Evolutionary conservation across 1,284 basidiomycete species (phyloP).

Genomic region (Lentinus polychrous): DNA sequence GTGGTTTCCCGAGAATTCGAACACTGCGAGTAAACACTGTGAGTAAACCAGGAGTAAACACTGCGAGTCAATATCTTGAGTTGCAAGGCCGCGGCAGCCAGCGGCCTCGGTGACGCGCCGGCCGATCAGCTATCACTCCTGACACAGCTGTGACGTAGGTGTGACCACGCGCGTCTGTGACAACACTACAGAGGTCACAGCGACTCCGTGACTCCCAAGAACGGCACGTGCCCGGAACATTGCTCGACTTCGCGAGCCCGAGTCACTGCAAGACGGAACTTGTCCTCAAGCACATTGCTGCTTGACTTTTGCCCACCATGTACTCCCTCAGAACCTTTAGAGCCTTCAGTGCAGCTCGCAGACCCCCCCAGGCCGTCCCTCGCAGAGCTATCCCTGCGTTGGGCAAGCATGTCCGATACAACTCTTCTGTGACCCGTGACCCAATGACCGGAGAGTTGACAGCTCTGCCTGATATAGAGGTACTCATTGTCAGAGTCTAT

Average conservation of each 20-base stretch:
- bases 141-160: too few species aligned
- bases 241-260: too few species aligned
- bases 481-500: conserved; percentile 5
- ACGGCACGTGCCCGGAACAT: not conserved
- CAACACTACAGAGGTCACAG: too few species aligned
- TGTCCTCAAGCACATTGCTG: not conserved
- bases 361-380: not conserved
- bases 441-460: conserved; percentile 20
- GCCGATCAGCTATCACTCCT: too few species aligned
- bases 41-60: not conserved
- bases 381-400: conserved; percentile 1
- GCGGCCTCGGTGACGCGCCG: too few species aligned
- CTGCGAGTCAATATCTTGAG: too few species aligned
- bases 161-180: conserved; percentile 9
- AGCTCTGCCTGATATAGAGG: conserved; percentile 25
- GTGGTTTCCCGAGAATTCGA: too few species aligned
- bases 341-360: conserved; percentile 1
- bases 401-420: conserved; percentile 12
- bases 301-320: conserved; percentile 5
- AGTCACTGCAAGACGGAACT: not conserved
- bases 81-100: too few species aligned
- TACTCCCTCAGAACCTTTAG: conserved; percentile 5
- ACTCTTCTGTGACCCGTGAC: conserved; percentile 16
- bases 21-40: too few species aligned
- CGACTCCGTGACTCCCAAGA: not conserved